phyloP scores from a whole-genome alignment of 2,329 filamentous ascomycete species.

The Hirsutella thompsonii region DNA sequence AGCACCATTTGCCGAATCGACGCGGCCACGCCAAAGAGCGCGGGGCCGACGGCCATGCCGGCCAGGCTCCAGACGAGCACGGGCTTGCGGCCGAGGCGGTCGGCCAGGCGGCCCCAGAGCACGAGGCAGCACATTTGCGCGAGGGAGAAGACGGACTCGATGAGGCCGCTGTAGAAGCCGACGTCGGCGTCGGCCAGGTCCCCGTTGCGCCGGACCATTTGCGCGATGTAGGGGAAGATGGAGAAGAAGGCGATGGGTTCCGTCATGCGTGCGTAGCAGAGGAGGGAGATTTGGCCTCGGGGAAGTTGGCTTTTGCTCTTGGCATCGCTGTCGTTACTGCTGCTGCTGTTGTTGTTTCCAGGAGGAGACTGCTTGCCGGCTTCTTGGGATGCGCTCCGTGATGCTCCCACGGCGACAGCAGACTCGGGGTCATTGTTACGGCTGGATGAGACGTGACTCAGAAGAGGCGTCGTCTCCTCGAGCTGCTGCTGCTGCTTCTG shows the following conservation, averaged over 20 bases:
- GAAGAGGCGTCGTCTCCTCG: too few species aligned
- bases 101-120: constrained; percentile 49
- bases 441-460: too few species aligned
- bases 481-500: too few species aligned
- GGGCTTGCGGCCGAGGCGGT: constrained; percentile 60
- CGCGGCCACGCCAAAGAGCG: constrained; percentile 55
- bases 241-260: constrained; percentile 76
- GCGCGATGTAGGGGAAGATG: constrained; percentile 69
- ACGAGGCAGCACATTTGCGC: constrained; percentile 72
- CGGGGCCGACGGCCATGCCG: constrained; percentile 48
- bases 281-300: constrained; percentile 47
- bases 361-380: too few species aligned
- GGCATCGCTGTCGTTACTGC: too few species aligned
- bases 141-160: constrained; percentile 60
- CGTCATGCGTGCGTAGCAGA: constrained; percentile 60
- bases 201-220: constrained; percentile 61
- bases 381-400: constrained; percentile 37
- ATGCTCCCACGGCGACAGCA: too few species aligned
- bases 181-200: constrained; percentile 49
- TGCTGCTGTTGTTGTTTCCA: too few species aligned
- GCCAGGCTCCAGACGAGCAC: constrained; percentile 54
- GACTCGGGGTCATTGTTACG: not conserved
- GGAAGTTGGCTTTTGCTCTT: constrained; percentile 5
- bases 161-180: constrained; percentile 68
- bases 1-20: constrained; percentile 63